Conservation (phyloP, 2,329 filamentous ascomycete genomes). For the Trichophyton schoenleinii region DNA sequence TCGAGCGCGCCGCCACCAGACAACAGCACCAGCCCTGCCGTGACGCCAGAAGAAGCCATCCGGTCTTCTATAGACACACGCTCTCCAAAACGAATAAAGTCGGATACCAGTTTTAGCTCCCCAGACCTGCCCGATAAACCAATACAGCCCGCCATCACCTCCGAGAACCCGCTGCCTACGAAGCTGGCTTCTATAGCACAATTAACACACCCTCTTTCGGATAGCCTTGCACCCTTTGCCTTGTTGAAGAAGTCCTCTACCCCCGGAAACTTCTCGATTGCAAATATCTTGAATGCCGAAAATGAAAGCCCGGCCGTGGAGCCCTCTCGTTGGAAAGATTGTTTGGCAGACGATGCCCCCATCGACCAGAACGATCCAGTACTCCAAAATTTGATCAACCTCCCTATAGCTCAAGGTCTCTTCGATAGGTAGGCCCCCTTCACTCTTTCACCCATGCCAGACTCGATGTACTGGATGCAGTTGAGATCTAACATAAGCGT, state of each 20-base stretch:
- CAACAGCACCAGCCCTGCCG: neutral
- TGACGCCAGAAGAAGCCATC: neutral
- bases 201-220: constrained; percentile 1
- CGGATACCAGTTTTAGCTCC: neutral
- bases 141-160: neutral
- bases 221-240: constrained; percentile 14
- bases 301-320: constrained; percentile 9
- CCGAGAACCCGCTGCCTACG: neutral
- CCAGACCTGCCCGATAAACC: neutral
- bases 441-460: neutral
- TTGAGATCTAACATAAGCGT: neutral
- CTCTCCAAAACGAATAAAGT: neutral
- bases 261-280: constrained; percentile 15
- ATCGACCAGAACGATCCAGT: constrained; percentile 20
- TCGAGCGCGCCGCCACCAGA: constrained; percentile 2
- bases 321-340: neutral
- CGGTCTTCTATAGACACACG: neutral
- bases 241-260: constrained; percentile 18
- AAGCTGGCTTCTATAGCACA: neutral
- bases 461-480: neutral
- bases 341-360: constrained; percentile 1
- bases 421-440: constrained; percentile 18
- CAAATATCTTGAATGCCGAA: constrained; percentile 15
- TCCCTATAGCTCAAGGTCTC: constrained; percentile 19
- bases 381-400: constrained; percentile 17